These are phyloP conservation scores for Cytospora mali DNA, from an alignment of 2,329 filamentous ascomycete genomes.

Conservation along the genomic window DNA sequence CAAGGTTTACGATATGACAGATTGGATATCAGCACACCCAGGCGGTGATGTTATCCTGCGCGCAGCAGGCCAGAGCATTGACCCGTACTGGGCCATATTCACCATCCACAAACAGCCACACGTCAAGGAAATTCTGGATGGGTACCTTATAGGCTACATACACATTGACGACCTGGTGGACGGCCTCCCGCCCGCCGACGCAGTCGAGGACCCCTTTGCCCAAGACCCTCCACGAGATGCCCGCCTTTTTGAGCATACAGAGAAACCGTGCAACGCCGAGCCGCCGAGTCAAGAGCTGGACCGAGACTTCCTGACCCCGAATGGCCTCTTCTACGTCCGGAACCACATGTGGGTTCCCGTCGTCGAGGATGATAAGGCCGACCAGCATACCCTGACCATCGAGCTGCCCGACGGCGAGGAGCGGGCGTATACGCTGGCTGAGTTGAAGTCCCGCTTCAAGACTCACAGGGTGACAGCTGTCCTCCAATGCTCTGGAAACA, in stretches of 20 bases:
- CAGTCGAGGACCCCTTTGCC: slow-evolving; percentile 63
- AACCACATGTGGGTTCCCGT: slow-evolving; percentile 67
- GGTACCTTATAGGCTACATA: slow-evolving; percentile 65
- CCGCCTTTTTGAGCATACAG: slow-evolving; percentile 53
- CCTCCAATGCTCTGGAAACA: slow-evolving; percentile 64
- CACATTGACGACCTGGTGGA: slow-evolving; percentile 61
- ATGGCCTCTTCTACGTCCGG: slow-evolving; percentile 60
- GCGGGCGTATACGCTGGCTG: slow-evolving; percentile 55
- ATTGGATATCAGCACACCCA: slow-evolving; percentile 67
- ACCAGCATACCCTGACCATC: slow-evolving; percentile 51
- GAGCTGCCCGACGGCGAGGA: slow-evolving; percentile 58
- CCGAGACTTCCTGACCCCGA: slow-evolving; percentile 56
- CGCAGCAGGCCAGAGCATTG: slow-evolving; percentile 65
- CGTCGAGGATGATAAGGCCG: slow-evolving; percentile 41
- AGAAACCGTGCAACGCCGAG: slow-evolving; percentile 64
- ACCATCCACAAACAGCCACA: slow-evolving; percentile 68
- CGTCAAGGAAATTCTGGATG: slow-evolving; percentile 65
- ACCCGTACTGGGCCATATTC: slow-evolving; percentile 72
- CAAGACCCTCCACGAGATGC: slow-evolving; percentile 56
- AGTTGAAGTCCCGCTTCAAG: slow-evolving; percentile 56
- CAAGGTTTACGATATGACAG: slow-evolving; percentile 71
- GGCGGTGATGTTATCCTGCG: slow-evolving; percentile 69
- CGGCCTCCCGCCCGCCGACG: slow-evolving; percentile 54
- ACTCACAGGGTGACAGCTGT: slow-evolving; percentile 55
- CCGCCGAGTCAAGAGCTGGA: slow-evolving; percentile 54